Conservation (phyloP, 495 filamentous ascomycete species). For the Beverwykella pulmonaria region DNA sequence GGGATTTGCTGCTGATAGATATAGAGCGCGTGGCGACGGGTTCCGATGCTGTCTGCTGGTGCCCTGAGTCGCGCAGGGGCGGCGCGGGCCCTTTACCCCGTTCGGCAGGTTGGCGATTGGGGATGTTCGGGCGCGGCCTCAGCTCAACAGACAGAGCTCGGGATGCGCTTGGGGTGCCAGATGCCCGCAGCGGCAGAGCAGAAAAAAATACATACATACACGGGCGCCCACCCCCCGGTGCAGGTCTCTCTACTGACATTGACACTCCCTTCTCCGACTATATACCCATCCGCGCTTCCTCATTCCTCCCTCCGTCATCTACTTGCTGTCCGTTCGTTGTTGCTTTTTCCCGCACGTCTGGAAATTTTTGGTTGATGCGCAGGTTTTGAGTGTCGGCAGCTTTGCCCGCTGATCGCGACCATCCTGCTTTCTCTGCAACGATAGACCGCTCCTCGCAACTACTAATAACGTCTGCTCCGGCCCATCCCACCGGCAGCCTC, state of each 20-base stretch:
- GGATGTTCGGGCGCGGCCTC: constrained; percentile 25
- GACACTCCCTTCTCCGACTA: background rate
- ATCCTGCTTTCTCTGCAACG: constrained; percentile 5
- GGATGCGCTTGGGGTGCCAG: constrained; percentile 35
- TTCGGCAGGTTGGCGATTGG: constrained; percentile 24
- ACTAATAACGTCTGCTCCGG: constrained; percentile 19
- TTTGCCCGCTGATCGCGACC: constrained; percentile 26
- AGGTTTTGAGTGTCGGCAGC: constrained; percentile 15
- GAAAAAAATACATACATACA: constrained; percentile 20
- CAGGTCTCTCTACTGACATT: background rate
- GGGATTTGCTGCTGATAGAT: background rate
- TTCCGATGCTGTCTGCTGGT: constrained; percentile 11
- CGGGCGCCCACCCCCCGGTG: background rate
- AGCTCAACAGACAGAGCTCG: constrained; percentile 32
- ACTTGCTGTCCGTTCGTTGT: background rate
- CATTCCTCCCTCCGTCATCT: constrained; percentile 7
- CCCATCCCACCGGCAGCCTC: constrained; percentile 11
- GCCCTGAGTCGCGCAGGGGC: constrained; percentile 2
- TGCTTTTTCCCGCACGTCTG: background rate
- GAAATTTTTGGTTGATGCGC: constrained; percentile 17
- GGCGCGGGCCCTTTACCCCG: constrained; percentile 23
- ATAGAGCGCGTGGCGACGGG: background rate
- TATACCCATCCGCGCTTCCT: constrained; percentile 1
- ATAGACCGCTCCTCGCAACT: constrained; percentile 2
- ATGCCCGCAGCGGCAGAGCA: background rate